Evolutionary conservation across 495 filamentous ascomycete genomes (phyloP), one percentile per base, ranked within the genome.

Genomic region (Lophiostoma macrostomum): DNA sequence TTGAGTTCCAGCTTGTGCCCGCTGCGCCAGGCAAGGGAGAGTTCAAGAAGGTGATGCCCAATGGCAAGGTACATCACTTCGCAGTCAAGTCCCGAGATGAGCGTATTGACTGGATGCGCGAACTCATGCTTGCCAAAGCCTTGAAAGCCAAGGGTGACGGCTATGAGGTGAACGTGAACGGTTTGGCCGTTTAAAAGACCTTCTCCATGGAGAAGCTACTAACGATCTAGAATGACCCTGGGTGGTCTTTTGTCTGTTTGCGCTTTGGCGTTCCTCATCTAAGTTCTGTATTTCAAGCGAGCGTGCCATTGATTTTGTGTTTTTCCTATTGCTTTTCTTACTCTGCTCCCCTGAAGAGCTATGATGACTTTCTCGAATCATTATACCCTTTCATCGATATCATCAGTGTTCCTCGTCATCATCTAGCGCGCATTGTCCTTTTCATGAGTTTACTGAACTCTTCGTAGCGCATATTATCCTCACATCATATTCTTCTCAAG

Each of bases 21-120:
- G 75, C 87, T 10, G 71, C 76, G n/a, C 63, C 65, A 29, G 80
- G 77, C 68, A 76, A 74, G 53, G 58, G 64, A n/a, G 67, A 71
- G 82, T 18, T 55, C 29, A 52, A 19, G 46, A 69, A 71, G 41
- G 87, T 83, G 34, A 48, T 73, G 74, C 43, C 38, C 43, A 6
- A 69, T 28, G 78, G 76, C 45, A 96, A 95, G 78, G 80, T 82
- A n/a, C 91, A 98, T 63, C 88, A 96, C 63, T 97, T 98, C 61
- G 87, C 91, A 0, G 91, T 96, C 49, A 85, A 85, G 67, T 80
- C 75, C 47, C 76, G 89, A 0, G 89, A 97, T 51, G 87, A 96
- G 67, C 78, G 93, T 25, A 96, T 96, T 52, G 91, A 95, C 58
- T 98, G 93, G 93, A 96, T 96, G 93, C 74, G 93, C 2, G 90